These are phyloP conservation scores for Penicillium goetzii DNA, from an alignment of 495 filamentous ascomycete genomes.

Conservation along the genomic window DNA sequence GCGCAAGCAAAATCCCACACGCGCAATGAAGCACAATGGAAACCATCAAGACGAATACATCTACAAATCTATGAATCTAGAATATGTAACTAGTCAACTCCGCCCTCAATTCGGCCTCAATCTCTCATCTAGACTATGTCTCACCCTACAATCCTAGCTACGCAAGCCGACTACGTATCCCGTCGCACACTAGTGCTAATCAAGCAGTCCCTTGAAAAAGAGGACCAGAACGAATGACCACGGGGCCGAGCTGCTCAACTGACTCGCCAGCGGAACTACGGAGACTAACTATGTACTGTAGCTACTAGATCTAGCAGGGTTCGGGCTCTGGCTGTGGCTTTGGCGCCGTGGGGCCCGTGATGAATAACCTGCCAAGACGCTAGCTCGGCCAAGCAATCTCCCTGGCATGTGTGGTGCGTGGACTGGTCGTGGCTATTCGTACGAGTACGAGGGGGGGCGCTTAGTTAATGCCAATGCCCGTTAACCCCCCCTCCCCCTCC, in stretches of 20 bases:
- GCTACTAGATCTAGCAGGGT: too few species aligned
- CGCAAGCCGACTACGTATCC: constrained; percentile 14
- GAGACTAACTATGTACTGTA: neutral
- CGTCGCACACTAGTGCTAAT: neutral
- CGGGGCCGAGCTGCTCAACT: neutral
- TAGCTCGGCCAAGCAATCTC: constrained; percentile 21
- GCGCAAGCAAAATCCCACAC: neutral
- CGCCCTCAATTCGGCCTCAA: neutral
- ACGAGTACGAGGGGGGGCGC: constrained; percentile 3
- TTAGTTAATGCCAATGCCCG: neutral
- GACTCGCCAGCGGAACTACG: neutral
- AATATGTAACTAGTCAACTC: neutral
- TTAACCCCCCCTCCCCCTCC: too few species aligned
- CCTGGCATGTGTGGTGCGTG: constrained; percentile 9
- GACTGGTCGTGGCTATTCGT: neutral
- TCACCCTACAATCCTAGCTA: neutral
- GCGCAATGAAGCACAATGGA: neutral
- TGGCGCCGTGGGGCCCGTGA: too few species aligned
- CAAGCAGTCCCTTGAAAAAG: neutral
- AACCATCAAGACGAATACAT: too few species aligned
- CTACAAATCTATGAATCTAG: too few species aligned
- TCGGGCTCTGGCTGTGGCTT: too few species aligned
- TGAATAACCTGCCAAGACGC: constrained; percentile 24
- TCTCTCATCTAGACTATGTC: neutral
- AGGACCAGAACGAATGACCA: neutral